Base-by-base conservation (phyloP, 176 grass and related monocot genomes). In the Canna indica region DNA sequence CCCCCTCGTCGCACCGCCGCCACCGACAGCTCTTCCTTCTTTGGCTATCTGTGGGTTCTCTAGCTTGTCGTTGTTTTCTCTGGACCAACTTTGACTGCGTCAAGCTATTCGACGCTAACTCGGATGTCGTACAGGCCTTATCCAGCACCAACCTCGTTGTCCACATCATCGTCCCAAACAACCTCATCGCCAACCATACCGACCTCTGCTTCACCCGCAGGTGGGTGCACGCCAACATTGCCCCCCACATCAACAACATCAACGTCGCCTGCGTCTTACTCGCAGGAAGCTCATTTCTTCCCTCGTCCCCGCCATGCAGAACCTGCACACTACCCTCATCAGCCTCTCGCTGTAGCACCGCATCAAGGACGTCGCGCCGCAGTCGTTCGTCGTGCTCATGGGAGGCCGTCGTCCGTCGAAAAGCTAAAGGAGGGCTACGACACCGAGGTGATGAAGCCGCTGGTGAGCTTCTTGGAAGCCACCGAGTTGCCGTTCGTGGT, bases 401-500 rank as follows among this genome's bases (percentile, higher is more conserved):
- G n/a, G 17, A 75, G n/a, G 47, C 76, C 68, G 12, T 81, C 92
- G 18, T 96, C 88, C 1, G 61, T 76, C 3, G 91, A 68, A 27
- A 70, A 75, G 76, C 91, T 91, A 78, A 71, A 52, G 25, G 73
- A 82, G 26, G 80, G 75, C 41, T 78, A 85, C 58, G 82, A 81
- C 70, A n/a, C n/a, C n/a, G 22, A 38, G 4, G 88, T 57, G 36
- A 38, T 88, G 11, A 85, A 54, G 79, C 81, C 83, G 52, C 47
- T 91, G 20, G 88, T 96, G 38, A 27, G 26, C 70, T 96, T 96
- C 83, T 77, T 96, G 45, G 75, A 82, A 17, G 83, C 81, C 11
- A 96, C 85, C 1, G 74, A 33, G 64, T 77, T 80, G 30, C 83
- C 88, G 1, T 88, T 96, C 88, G 88, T 88, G 91, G 91, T 96